Conservation (phyloP, 2,329 filamentous ascomycete genomes). For the Epichloe gansuensis region DNA sequence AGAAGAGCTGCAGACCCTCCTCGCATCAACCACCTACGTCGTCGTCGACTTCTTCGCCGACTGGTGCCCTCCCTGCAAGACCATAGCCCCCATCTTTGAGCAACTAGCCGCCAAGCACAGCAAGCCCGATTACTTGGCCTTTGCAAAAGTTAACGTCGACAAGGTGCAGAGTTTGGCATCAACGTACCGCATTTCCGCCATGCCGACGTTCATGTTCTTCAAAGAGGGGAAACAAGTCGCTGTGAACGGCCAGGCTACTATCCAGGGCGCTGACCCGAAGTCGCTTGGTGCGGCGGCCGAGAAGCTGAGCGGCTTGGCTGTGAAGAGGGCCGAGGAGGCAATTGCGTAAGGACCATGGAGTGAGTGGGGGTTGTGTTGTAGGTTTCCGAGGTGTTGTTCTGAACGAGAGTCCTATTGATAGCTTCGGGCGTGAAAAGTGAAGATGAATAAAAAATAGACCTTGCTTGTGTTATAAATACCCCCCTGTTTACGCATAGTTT, state of each 20-base stretch:
- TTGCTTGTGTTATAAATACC: too few species aligned
- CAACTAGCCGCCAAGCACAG: slow-evolving; percentile 29
- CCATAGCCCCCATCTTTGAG: slow-evolving; percentile 35
- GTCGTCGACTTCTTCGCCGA: slow-evolving; percentile 37
- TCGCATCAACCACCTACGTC: slow-evolving; percentile 27
- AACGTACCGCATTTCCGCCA: slow-evolving; percentile 69
- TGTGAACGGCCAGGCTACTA: slow-evolving; percentile 18
- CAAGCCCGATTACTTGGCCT: slow-evolving; percentile 10
- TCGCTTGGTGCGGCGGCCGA: slow-evolving; percentile 21
- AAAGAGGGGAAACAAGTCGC: slow-evolving; percentile 50
- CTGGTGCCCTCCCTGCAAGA: slow-evolving; percentile 38
- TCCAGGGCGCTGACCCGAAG: slow-evolving; percentile 22
- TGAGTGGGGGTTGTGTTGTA: neutral
- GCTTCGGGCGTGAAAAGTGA: too few species aligned
- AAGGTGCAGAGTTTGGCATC: slow-evolving; percentile 29
- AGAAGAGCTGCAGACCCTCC: slow-evolving; percentile 23
- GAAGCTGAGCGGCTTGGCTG: slow-evolving; percentile 24
- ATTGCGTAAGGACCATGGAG: neutral
- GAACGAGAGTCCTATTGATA: too few species aligned
- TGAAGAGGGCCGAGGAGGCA: slow-evolving; percentile 16
- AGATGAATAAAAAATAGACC: too few species aligned
- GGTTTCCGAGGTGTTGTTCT: neutral
- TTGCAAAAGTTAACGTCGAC: slow-evolving; percentile 13
- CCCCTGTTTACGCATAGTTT: too few species aligned
- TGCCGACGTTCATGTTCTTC: slow-evolving; percentile 89